phyloP scores from a whole-genome alignment of 345 rosid genomes.

The Adansonia digitata region DNA sequence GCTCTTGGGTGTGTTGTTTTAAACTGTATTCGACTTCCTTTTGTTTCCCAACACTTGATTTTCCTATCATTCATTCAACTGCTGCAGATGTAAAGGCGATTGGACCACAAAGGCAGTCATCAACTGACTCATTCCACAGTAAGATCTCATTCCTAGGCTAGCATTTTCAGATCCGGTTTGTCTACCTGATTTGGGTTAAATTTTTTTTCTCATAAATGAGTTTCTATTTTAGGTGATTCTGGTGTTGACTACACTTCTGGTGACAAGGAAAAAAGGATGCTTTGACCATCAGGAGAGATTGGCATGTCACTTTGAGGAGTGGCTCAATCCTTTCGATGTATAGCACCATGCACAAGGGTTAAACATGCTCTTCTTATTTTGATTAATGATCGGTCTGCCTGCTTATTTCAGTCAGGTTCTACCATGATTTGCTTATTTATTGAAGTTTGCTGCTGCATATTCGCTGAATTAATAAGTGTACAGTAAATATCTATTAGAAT shows the following conservation, averaged over 20 bases:
- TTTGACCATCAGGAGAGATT: slow-evolving; percentile 21
- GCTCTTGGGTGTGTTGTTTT: not conserved
- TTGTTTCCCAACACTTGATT: not conserved
- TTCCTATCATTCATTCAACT: slow-evolving; percentile 11
- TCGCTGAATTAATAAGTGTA: slow-evolving; percentile 12
- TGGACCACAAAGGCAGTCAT: slow-evolving; percentile 33
- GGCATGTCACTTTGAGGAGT: slow-evolving; percentile 20
- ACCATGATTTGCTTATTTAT: slow-evolving; percentile 18
- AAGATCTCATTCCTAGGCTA: slow-evolving; percentile 16
- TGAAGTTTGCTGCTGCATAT: slow-evolving; percentile 13
- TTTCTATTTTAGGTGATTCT: slow-evolving; percentile 52
- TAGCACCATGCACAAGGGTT: not conserved
- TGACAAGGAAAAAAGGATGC: slow-evolving; percentile 19
- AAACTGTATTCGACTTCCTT: not conserved
- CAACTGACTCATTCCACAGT: slow-evolving; percentile 49
- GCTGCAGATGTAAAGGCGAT: slow-evolving; percentile 38
- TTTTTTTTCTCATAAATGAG: slow-evolving; percentile 10
- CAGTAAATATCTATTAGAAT: slow-evolving; percentile 9
- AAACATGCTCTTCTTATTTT: not conserved
- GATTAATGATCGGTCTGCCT: slow-evolving; percentile 25
- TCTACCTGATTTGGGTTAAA: not conserved
- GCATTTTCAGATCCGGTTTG: not conserved
- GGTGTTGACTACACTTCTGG: slow-evolving; percentile 42
- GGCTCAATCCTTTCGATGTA: slow-evolving; percentile 8
- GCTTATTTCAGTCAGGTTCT: slow-evolving; percentile 36